These are phyloP conservation scores for Penicillium steckii DNA, from an alignment of 495 filamentous ascomycete species.

Conservation along the genomic window DNA sequence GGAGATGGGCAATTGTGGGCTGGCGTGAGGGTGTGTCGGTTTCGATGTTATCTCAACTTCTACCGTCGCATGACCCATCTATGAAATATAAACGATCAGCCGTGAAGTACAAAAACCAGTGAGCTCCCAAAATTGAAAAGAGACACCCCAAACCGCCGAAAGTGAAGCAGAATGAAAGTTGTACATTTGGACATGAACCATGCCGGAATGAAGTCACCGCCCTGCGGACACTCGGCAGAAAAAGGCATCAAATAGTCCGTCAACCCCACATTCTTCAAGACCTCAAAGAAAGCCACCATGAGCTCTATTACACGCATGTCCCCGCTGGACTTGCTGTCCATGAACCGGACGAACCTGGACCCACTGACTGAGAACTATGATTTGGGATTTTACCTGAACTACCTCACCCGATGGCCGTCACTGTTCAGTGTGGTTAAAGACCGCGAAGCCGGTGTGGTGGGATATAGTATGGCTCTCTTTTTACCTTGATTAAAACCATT, in stretches of 20 bases:
- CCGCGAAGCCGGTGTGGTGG: slow-evolving; percentile 76
- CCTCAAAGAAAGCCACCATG: slow-evolving; percentile 44
- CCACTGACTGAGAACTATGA: slow-evolving; percentile 95
- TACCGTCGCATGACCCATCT: neutral
- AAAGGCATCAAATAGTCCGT: neutral
- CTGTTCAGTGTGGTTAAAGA: slow-evolving; percentile 88
- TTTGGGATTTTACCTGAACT: slow-evolving; percentile 90
- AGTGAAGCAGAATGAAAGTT: neutral
- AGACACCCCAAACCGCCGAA: slow-evolving; percentile 1
- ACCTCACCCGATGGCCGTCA: slow-evolving; percentile 91
- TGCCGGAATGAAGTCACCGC: neutral
- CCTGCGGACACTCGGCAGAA: slow-evolving; percentile 2
- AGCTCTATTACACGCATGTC: slow-evolving; percentile 69
- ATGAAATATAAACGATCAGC: neutral
- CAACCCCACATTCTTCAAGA: slow-evolving; percentile 13
- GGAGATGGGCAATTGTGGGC: neutral
- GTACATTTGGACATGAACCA: neutral
- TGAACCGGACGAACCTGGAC: slow-evolving; percentile 86
- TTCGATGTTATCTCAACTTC: neutral
- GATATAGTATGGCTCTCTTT: slow-evolving; percentile 69
- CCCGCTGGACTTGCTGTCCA: slow-evolving; percentile 71
- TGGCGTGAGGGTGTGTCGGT: neutral
- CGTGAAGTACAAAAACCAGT: neutral
- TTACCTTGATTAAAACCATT: neutral
- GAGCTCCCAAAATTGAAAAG: neutral